Evolutionary conservation across 345 rosid species (phyloP).

Genomic region (Pugionium cornutum): DNA sequence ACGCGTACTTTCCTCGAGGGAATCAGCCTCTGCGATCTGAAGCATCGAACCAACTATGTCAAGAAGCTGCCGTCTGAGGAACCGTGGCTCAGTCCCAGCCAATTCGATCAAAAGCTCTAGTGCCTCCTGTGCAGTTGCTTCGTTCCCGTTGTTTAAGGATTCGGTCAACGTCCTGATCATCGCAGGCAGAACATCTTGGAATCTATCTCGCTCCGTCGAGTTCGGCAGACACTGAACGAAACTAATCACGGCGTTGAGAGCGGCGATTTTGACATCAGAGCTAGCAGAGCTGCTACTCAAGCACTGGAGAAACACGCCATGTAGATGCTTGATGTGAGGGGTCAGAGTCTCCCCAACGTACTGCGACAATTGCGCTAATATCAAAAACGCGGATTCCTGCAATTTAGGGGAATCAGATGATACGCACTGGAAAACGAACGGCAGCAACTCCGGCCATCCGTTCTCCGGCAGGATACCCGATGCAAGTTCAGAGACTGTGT

Average conservation of each 20-base stretch:
- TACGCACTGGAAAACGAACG: conserved; percentile 94
- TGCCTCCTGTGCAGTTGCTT: conserved; percentile 96
- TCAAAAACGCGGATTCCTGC: conserved; percentile 91
- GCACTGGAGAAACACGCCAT: conserved; percentile 77
- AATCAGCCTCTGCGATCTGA: conserved; percentile 94
- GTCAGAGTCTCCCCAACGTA: conserved; percentile 80
- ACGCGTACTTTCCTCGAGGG: conserved; percentile 88
- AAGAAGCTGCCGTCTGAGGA: conserved; percentile 80
- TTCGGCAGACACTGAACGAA: conserved; percentile 81
- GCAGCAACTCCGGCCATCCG: conserved; percentile 96
- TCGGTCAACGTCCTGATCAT: conserved; percentile 95
- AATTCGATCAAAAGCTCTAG: conserved; percentile 90
- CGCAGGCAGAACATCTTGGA: conserved; percentile 91
- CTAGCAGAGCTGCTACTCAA: conserved; percentile 52
- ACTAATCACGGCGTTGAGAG: conserved; percentile 87
- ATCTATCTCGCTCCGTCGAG: conserved; percentile 83
- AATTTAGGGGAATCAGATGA: conserved; percentile 72
- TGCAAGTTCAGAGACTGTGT: conserved; percentile 93
- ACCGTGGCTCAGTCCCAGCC: conserved; percentile 94
- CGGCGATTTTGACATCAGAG: conserved; percentile 90
- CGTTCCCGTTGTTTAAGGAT: conserved; percentile 83
- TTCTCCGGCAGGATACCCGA: conserved; percentile 78
- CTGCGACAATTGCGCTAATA: conserved; percentile 89
- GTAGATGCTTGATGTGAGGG: conserved; percentile 81
- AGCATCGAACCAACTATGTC: conserved; percentile 95